Evolutionary conservation across 2,329 filamentous ascomycete species (phyloP), one percentile per base, ranked within the genome.

Genomic region (Ophiostoma quercus): DNA sequence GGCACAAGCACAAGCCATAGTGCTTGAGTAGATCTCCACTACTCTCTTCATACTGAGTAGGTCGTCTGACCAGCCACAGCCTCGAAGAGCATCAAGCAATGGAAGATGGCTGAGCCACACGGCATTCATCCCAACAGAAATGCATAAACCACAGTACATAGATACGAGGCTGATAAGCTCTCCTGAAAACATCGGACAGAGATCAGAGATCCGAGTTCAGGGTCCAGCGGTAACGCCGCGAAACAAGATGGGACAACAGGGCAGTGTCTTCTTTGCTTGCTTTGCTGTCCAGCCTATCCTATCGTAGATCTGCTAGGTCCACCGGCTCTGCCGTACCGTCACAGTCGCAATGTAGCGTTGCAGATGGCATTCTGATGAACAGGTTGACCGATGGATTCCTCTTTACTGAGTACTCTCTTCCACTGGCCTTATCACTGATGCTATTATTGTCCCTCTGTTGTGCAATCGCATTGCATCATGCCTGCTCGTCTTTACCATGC

Each of bases 141-240:
- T 47, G 43, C 43, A 47, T 47, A n/a, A 47, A 41, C 39, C 7
- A 5, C 34, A 19, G 43, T 8, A 57, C 34, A 34, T 2, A 25
- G 51, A 57, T 57, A 57, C 51, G 51, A 57, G 51, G 51, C 51
- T 29, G 51, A 22, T 57, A 57, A 57, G 51, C 51, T 57, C 51
- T 25, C 25, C 25, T 16, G n/a, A 12, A 1, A 9, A 41, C 11
- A 12, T 12, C 39, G 12, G 39, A 41, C 39, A 14, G 39, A 41
- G 11, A 39, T 8, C 39, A 14, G 39, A 41, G 11, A 39, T 8
- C 39, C 11, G 39, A 41, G 51, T 25, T 29, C 51, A 57, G 51
- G 22, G 51, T 25, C 51, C n/a, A 57, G 51, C 51, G 51, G 22
- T 22, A 57, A 57, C 22, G 51, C 51, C 16, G 22, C 51, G 51